Base-by-base conservation (phyloP, 176 grass and related monocot genomes). In the Dactylis glomerata region DNA sequence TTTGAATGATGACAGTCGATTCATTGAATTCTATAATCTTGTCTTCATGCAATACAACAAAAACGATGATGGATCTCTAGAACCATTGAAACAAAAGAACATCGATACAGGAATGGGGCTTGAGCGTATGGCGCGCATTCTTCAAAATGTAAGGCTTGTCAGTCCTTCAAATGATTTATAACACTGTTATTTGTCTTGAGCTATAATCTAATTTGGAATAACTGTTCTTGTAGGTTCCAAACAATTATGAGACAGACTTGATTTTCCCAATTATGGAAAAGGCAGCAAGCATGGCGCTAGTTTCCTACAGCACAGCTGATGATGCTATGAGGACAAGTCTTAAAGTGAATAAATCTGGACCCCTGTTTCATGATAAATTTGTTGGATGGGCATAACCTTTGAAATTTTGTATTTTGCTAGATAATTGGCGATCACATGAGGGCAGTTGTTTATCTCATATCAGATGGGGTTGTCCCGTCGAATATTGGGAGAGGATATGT, bases 41-140 rank as follows among this genome's bases (percentile, higher is more conserved):
- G 96, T 98, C 64, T 98, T 98, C 84, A 98, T 98, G 96, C 96
- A 98, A 98, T 98, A 95, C 77, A 98, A 98, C 78, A 98, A 93
- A 91, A 98, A 88, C 54, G 96, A 98, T 26, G 93, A 95, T 46
- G 96, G 96, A 73, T 95, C 89, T 76, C 86, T 98, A 76, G 91
- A 98, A 84, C 87, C 91, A 46, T 61, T 98, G 77, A 92, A 95
- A 82, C 93, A 92, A 46, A 93, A 98, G 86, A 98, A 98, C 73
- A 98, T 98, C 4, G 96, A 95, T 80, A 95, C 96, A 38, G 93
- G 96, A 79, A 98, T 98, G 96, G 96, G 96, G 20, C 96, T 95
- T 77, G 96, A 98, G 83, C 93, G 93, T 88, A 89, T 98, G 91
- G 96, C 96, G n/a, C 85, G 86, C 20, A 98, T 98, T 80, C 93